Percentiles rank a stretch among this genome's conserved stretches.
Evolutionary conservation across 2,329 filamentous ascomycete species (phyloP).

Genomic region (Knoxdaviesia proteae): DNA sequence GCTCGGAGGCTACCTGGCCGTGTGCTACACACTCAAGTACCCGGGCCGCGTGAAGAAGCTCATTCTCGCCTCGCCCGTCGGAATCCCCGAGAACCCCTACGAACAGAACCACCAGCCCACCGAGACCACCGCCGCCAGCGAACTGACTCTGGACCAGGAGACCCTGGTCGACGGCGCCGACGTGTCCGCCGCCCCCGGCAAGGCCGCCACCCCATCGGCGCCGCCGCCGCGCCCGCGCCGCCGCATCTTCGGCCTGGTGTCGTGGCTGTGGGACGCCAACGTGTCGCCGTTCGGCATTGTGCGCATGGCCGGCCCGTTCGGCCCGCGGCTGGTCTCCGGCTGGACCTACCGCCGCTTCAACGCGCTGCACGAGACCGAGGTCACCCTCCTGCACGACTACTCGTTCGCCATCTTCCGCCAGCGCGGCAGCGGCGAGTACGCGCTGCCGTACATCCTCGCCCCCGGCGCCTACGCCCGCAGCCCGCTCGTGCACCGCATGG

Average conservation of each 20-base stretch:
- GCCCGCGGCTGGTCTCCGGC: constrained; percentile 76
- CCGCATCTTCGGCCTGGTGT: constrained; percentile 65
- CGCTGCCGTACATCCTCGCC: constrained; percentile 75
- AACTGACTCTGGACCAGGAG: constrained; percentile 59
- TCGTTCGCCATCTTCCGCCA: constrained; percentile 88
- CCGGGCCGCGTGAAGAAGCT: constrained; percentile 88
- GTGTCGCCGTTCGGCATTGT: constrained; percentile 86
- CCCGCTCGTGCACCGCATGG: constrained; percentile 71
- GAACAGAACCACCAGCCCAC: constrained; percentile 56
- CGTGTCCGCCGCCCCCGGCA: constrained; percentile 8
- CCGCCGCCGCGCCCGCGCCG: constrained; percentile 19
- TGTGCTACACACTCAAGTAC: constrained; percentile 91
- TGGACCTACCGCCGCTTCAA: constrained; percentile 91
- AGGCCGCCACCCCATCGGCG: constrained; percentile 13
- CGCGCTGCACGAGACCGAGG: constrained; percentile 62
- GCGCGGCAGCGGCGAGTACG: constrained; percentile 83
- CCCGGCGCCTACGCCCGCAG: constrained; percentile 81
- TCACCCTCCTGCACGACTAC: constrained; percentile 75
- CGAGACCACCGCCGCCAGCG: constrained; percentile 52
- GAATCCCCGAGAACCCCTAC: constrained; percentile 84
- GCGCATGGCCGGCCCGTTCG: constrained; percentile 70
- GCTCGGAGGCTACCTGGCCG: constrained; percentile 82
- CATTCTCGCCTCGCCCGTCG: constrained; percentile 83
- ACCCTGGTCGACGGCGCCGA: constrained; percentile 19
- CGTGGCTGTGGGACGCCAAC: constrained; percentile 92